Evolutionary conservation across 129 eudicot genomes (phyloP).

Genomic region (Apium graveolens): DNA sequence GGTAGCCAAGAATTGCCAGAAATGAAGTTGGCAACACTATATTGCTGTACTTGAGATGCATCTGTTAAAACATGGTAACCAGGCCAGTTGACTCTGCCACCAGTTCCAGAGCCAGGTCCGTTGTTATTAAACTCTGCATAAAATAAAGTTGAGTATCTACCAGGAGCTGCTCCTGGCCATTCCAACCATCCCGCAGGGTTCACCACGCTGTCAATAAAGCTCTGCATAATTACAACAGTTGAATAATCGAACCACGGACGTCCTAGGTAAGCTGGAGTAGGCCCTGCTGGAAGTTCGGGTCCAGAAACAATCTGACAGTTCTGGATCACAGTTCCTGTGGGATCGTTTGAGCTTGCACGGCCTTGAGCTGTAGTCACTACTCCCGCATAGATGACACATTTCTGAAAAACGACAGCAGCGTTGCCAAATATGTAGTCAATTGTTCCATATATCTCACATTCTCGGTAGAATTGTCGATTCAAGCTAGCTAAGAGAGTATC

Average conservation of each 20-base stretch:
- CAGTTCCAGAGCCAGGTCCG: neutral
- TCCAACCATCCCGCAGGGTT: neutral
- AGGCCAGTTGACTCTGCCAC: neutral
- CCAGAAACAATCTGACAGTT: neutral
- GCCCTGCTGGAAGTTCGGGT: neutral
- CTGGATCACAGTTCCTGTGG: neutral
- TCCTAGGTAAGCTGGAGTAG: neutral
- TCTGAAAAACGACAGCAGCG: neutral
- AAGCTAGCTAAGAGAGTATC: neutral
- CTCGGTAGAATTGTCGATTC: neutral
- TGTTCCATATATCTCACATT: neutral
- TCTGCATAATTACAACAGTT: neutral
- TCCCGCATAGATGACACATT: neutral
- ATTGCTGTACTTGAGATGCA: neutral
- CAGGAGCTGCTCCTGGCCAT: neutral
- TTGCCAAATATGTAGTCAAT: neutral
- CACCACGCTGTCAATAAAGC: neutral
- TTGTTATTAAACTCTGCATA: neutral
- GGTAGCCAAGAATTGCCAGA: neutral
- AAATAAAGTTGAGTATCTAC: neutral
- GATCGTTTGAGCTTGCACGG: neutral
- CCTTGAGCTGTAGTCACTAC: constrained; percentile 1
- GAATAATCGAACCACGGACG: constrained; percentile 4
- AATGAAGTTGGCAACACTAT: neutral
- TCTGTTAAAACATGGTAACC: neutral